These are phyloP conservation scores for Pythium brassicae DNA, from an alignment of 352 stramenopile genomes.

Conservation along the genomic window DNA sequence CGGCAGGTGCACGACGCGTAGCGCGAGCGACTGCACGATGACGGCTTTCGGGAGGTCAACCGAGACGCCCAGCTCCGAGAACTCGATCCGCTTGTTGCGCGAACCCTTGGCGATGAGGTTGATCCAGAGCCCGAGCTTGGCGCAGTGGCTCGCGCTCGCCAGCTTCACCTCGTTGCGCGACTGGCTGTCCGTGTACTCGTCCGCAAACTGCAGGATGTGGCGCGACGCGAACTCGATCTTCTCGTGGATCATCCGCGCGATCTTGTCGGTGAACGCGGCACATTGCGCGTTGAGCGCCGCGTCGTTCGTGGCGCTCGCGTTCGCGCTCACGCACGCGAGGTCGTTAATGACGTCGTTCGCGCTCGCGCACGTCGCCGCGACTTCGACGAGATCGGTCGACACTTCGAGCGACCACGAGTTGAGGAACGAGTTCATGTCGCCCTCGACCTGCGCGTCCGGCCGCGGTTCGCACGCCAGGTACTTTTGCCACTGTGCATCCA, in stretches of 20 bases:
- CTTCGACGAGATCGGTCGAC: conserved; percentile 36
- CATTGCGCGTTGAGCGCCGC: conserved; percentile 33
- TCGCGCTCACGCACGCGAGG: conserved; percentile 45
- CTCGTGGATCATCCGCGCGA: conserved; percentile 51
- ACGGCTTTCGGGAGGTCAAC: conserved; percentile 79
- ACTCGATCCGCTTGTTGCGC: conserved; percentile 77
- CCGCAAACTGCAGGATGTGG: conserved; percentile 66
- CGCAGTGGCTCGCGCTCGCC: conserved; percentile 32
- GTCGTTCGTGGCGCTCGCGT: conserved; percentile 56
- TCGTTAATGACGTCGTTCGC: conserved; percentile 63
- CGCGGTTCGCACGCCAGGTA: conserved; percentile 70
- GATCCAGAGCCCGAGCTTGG: conserved; percentile 68
- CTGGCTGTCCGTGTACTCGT: conserved; percentile 64
- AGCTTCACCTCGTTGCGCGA: conserved; percentile 65
- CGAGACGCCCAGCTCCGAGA: conserved; percentile 48
- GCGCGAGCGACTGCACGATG: conserved; percentile 68
- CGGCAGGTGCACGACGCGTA: conserved; percentile 56
- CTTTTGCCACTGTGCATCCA: conserved; percentile 47
- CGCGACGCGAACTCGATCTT: conserved; percentile 64
- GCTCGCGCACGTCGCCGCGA: conserved; percentile 44
- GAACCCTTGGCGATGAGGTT: conserved; percentile 72
- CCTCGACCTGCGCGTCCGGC: conserved; percentile 60
- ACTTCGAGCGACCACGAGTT: conserved; percentile 72
- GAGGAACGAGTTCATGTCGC: conserved; percentile 80
- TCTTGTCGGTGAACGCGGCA: conserved; percentile 35